phyloP scores from a whole-genome alignment of 139 green algal genomes.

The Coelastrella sp. region DNA sequence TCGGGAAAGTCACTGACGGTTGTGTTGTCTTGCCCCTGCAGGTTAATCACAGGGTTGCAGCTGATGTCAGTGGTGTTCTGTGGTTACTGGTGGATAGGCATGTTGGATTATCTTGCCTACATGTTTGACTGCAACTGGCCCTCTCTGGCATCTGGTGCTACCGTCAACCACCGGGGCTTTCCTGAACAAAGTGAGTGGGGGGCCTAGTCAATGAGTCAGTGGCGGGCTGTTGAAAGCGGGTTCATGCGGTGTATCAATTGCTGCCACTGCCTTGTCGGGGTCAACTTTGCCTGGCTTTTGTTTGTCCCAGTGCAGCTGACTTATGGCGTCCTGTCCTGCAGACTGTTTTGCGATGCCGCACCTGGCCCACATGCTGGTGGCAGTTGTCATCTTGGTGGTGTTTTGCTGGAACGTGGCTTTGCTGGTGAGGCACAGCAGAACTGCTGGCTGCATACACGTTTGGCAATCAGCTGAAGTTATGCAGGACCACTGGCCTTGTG shows the following conservation, averaged over 20 bases:
- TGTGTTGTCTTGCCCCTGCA: not conserved
- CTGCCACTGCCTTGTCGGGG: not conserved
- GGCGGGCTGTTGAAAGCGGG: no score
- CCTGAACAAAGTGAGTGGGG: not conserved
- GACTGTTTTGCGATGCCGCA: constrained; percentile 34
- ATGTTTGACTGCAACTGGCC: not conserved
- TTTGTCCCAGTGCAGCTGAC: no score
- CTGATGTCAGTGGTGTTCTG: not conserved
- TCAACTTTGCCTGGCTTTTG: no score
- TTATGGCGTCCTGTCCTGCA: not conserved
- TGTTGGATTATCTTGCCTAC: not conserved
- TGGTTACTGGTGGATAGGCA: not conserved
- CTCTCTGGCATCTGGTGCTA: not conserved
- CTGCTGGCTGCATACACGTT: no score
- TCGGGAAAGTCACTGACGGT: no score
- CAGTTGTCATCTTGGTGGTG: not conserved
- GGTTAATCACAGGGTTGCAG: not conserved
- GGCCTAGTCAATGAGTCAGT: no score
- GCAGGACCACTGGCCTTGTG: no score
- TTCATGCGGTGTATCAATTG: not conserved
- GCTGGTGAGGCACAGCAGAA: not conserved
- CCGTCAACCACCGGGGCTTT: not conserved
- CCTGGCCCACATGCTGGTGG: constrained; percentile 34
- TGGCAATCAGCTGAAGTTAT: no score
- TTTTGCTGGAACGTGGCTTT: not conserved